Evolutionary conservation across 306 rosid genomes (phyloP).

Genomic region (Cotoneaster glaucophyllus): DNA sequence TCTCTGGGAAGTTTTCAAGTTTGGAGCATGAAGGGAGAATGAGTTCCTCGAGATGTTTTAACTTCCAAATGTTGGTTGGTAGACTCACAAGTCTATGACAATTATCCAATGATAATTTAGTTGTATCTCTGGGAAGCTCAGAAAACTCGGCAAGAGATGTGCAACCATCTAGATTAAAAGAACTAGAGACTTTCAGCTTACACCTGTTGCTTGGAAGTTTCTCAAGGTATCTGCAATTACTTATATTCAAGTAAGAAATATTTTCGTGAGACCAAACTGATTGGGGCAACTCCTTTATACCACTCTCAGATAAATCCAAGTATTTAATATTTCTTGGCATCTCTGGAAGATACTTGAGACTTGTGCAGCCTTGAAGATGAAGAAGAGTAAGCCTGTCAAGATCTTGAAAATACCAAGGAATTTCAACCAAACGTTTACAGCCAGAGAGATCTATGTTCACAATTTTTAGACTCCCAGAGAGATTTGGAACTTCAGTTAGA

Average conservation of each 20-base stretch:
- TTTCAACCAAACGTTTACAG: neutral
- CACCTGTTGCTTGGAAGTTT: neutral
- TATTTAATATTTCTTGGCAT: neutral
- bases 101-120: neutral
- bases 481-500: conserved; percentile 6
- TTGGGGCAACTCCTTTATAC: neutral
- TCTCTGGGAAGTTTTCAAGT: no score
- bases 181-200: neutral
- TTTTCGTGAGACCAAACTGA: neutral
- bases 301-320: accelerated
- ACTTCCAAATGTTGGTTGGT: no score
- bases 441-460: accelerated
- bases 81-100: no score
- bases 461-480: neutral
- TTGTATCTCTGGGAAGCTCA: neutral
- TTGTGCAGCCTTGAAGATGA: accelerated
- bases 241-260: neutral
- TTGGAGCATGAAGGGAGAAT: no score
- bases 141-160: neutral
- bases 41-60: no score
- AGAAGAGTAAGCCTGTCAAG: neutral
- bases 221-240: neutral
- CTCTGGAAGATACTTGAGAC: neutral
- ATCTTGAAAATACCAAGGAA: neutral
- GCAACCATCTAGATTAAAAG: neutral